Evolutionary conservation across 1,284 basidiomycete genomes (phyloP).

Genomic region (Sparassis latifolia): DNA sequence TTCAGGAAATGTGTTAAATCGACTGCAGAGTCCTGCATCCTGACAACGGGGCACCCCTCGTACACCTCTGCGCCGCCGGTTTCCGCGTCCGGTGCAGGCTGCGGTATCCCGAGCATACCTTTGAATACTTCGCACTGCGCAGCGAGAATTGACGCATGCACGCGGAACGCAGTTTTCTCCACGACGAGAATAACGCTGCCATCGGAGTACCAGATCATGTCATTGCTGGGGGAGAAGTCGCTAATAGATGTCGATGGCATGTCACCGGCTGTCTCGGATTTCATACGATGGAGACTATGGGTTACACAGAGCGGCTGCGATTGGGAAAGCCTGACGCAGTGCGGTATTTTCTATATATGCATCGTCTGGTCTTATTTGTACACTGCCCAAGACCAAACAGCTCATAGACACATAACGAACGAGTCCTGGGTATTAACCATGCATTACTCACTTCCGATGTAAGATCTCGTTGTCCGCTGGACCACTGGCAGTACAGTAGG

Average conservation of each 20-base stretch:
- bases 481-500: too few relatives aligned
- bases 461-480: too few relatives aligned
- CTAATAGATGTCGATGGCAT: neutral
- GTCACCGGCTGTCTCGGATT: too few relatives aligned
- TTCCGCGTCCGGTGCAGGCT: slow-evolving; percentile 8
- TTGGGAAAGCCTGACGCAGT: too few relatives aligned
- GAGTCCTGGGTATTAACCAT: too few relatives aligned
- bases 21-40: slow-evolving; percentile 12
- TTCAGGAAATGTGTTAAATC: slow-evolving; percentile 18
- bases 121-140: slow-evolving; percentile 14
- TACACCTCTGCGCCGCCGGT: slow-evolving; percentile 7
- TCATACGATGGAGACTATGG: too few relatives aligned
- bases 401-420: too few relatives aligned
- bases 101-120: slow-evolving; percentile 19
- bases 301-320: too few relatives aligned
- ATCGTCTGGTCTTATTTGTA: too few relatives aligned
- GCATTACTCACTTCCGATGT: too few relatives aligned
- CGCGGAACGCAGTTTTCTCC: slow-evolving; percentile 16
- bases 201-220: slow-evolving; percentile 16
- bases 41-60: slow-evolving; percentile 15
- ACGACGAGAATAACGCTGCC: slow-evolving; percentile 15
- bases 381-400: too few relatives aligned
- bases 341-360: too few relatives aligned
- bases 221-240: slow-evolving; percentile 4
- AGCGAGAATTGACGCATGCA: slow-evolving; percentile 15